Conservation (phyloP, 768 basidiomycete genomes). For the Podaxis sp. region DNA sequence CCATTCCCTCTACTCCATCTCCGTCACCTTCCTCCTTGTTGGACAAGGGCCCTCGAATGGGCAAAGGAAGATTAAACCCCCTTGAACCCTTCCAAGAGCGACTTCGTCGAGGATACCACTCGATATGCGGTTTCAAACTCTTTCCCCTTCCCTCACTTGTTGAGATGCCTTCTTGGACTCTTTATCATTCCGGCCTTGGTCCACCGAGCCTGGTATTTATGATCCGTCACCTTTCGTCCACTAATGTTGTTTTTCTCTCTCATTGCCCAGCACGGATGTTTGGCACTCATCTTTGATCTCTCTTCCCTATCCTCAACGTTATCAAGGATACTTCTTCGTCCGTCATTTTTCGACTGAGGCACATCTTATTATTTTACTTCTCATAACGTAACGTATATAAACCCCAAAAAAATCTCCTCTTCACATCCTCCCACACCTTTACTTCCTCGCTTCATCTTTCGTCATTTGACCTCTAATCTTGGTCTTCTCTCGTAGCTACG, state of each 20-base stretch:
- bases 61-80: neutral
- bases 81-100: neutral
- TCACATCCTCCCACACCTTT: slow-evolving; percentile 19
- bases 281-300: slow-evolving; percentile 7
- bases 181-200: slow-evolving; percentile 5
- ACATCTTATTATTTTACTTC: slow-evolving; percentile 12
- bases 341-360: neutral
- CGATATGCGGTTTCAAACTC: neutral
- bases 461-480: slow-evolving; percentile 21
- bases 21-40: neutral
- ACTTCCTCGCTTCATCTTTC: slow-evolving; percentile 31
- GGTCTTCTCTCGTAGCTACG: slow-evolving; percentile 13
- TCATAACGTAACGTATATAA: slow-evolving; percentile 4
- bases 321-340: slow-evolving; percentile 7
- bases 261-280: neutral
- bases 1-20: neutral
- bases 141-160: slow-evolving; percentile 1
- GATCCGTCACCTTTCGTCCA: slow-evolving; percentile 4
- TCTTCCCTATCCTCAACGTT: slow-evolving; percentile 3
- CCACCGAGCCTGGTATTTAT: slow-evolving; percentile 11
- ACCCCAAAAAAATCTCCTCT: slow-evolving; percentile 1
- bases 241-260: slow-evolving; percentile 12
- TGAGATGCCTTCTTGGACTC: slow-evolving; percentile 14
- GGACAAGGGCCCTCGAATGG: neutral
- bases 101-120: neutral